These are phyloP conservation scores for Paraglomus occultum DNA, from an alignment of 192 early-diverging fungal genomes.

Conservation along the genomic window DNA sequence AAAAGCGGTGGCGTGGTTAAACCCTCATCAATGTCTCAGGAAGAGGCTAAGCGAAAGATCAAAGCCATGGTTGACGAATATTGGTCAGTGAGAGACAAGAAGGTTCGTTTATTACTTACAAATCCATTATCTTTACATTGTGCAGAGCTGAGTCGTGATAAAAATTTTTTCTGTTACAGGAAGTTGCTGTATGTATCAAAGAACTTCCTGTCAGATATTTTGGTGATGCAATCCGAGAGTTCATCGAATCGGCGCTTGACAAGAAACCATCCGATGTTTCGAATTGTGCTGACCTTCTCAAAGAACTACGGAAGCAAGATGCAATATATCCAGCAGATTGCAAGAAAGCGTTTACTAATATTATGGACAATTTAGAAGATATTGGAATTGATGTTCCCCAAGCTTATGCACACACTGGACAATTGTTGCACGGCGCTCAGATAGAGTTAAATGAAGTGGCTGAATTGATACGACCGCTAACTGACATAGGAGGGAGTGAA, in stretches of 20 bases:
- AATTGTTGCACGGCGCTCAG: conserved; percentile 52
- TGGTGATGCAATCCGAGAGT: conserved; percentile 31
- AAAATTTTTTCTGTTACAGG: conserved; percentile 55
- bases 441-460: conserved; percentile 49
- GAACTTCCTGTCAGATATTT: conserved; percentile 44
- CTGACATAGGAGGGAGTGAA: conserved; percentile 12
- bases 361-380: conserved; percentile 65
- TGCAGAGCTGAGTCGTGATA: conserved; percentile 46
- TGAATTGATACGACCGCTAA: conserved; percentile 41
- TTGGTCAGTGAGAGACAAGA: conserved; percentile 15
- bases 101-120: conserved; percentile 37
- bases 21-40: conserved; percentile 35
- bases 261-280: conserved; percentile 54
- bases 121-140: conserved; percentile 2
- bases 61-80: conserved; percentile 37
- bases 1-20: conserved; percentile 39
- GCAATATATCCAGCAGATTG: conserved; percentile 50
- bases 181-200: conserved; percentile 66
- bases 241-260: conserved; percentile 44
- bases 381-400: conserved; percentile 69
- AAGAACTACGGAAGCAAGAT: conserved; percentile 44
- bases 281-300: conserved; percentile 54
- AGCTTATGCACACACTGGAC: conserved; percentile 62
- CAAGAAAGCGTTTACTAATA: conserved; percentile 51
- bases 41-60: conserved; percentile 30